Percentiles rank a stretch among this genome's conserved stretches.
Conservation (phyloP, 1,139 yeast species). For the Nakaseomyces kungkrabaensis region DNA sequence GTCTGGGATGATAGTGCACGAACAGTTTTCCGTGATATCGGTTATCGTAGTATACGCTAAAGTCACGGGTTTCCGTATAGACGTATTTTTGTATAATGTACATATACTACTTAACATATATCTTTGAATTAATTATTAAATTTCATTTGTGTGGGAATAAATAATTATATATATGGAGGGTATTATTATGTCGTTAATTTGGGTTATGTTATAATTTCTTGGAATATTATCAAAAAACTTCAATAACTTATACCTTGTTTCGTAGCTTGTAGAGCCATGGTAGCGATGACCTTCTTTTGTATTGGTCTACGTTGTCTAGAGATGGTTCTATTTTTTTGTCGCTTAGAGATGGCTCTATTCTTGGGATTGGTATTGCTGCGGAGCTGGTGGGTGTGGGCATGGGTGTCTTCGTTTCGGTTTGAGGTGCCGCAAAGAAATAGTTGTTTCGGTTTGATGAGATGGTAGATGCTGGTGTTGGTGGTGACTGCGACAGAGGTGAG, state of each 20-base stretch:
- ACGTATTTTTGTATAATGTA: no score
- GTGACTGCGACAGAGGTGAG: not conserved
- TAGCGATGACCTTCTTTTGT: not conserved
- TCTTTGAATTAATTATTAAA: no score
- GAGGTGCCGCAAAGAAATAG: not conserved
- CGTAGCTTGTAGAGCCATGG: conserved; percentile 3
- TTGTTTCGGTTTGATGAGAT: not conserved
- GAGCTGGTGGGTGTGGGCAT: not conserved
- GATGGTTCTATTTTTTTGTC: no score
- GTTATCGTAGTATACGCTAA: not conserved
- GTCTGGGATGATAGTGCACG: no score
- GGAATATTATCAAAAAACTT: not conserved
- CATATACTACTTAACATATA: not conserved
- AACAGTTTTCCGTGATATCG: not conserved
- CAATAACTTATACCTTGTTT: not conserved
- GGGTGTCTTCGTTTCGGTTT: not conserved
- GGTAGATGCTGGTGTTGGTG: not conserved
- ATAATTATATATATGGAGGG: no score
- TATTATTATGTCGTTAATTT: no score
- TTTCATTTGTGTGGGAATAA: no score
- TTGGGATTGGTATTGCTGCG: not conserved
- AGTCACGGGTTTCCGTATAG: no score
- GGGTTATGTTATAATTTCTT: no score
- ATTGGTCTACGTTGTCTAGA: not conserved
- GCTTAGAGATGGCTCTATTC: not conserved